Percentiles rank a stretch among this genome's conserved stretches.
Conservation (phyloP, 768 basidiomycete species). For the Hemileccinum impolitum region DNA sequence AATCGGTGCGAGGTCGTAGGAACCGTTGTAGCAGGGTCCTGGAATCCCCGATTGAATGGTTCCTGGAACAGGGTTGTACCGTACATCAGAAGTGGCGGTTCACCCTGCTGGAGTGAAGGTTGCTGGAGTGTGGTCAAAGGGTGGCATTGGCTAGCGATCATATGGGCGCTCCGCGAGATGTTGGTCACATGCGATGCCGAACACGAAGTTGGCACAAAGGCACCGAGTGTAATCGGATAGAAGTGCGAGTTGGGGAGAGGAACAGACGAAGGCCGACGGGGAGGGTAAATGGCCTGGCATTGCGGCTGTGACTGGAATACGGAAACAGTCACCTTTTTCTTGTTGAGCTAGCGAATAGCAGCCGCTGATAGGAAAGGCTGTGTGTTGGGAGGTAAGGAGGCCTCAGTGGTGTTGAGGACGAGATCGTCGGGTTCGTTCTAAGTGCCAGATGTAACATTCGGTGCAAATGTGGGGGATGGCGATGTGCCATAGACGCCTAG, state of each 20-base stretch:
- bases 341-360: conserved; percentile 54
- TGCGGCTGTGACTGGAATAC: not conserved
- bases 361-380: conserved; percentile 58
- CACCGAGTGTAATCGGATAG: conserved; percentile 38
- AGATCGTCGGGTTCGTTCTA: conserved; percentile 39
- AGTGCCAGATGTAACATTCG: conserved; percentile 56
- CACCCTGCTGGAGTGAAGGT: conserved; percentile 37
- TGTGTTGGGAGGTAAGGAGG: conserved; percentile 31
- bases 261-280: conserved; percentile 59
- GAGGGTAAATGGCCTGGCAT: conserved; percentile 30
- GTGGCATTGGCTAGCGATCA: conserved; percentile 44
- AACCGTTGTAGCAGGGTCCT: conserved; percentile 15
- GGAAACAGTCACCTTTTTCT: not conserved
- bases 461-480: conserved; percentile 53
- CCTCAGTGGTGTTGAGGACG: conserved; percentile 18
- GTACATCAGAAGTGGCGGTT: conserved; percentile 47
- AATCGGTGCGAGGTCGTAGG: conserved; percentile 22
- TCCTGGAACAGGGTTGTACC: conserved; percentile 47
- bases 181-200: conserved; percentile 43
- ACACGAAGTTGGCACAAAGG: conserved; percentile 38
- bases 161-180: conserved; percentile 42
- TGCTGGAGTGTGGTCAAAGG: conserved; percentile 43
- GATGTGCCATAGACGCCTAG: conserved; percentile 51
- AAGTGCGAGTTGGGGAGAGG: conserved; percentile 48
- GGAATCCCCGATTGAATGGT: conserved; percentile 33